Percentiles rank a stretch among this genome's conserved stretches.
Conservation (phyloP, 352 stramenopile species). For the Pythium aristosporum region DNA sequence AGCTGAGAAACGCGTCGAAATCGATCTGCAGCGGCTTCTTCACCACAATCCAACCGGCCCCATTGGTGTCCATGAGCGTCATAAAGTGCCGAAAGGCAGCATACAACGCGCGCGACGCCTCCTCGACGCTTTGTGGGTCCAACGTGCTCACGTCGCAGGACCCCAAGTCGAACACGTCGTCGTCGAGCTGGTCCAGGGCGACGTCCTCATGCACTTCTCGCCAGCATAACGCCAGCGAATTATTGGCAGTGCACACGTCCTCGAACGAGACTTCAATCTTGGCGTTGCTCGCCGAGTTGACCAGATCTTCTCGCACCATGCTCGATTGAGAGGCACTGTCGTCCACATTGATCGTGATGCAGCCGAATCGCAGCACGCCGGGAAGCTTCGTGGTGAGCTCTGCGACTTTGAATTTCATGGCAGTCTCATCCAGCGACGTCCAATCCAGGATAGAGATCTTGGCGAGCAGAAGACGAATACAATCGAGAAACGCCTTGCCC, state of each 20-base stretch:
- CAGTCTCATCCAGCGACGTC: conserved; percentile 62
- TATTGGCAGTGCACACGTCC: conserved; percentile 32
- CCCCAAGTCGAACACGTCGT: conserved; percentile 50
- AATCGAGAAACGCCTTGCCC: conserved; percentile 59
- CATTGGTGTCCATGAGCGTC: background rate
- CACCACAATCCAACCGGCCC: conserved; percentile 22
- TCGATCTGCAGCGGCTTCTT: conserved; percentile 28
- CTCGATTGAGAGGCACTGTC: conserved; percentile 30
- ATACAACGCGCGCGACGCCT: conserved; percentile 30
- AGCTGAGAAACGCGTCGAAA: conserved; percentile 66
- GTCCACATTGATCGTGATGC: conserved; percentile 18
- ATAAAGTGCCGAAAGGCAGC: conserved; percentile 38
- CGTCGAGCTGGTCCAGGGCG: conserved; percentile 29
- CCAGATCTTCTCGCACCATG: conserved; percentile 25
- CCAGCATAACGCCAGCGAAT: conserved; percentile 41
- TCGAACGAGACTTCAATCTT: conserved; percentile 34
- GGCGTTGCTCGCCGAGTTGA: conserved; percentile 33
- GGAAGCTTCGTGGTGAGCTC: conserved; percentile 49
- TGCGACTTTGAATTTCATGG: conserved; percentile 46
- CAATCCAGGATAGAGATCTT: conserved; percentile 81
- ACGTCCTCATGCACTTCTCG: conserved; percentile 17
- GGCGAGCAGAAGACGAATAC: conserved; percentile 59
- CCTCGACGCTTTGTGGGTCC: conserved; percentile 18
- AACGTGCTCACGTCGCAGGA: conserved; percentile 28
- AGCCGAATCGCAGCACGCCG: conserved; percentile 47